Base-by-base conservation (phyloP, 2,329 filamentous ascomycete species). In the Hypomyces perniciosus region DNA sequence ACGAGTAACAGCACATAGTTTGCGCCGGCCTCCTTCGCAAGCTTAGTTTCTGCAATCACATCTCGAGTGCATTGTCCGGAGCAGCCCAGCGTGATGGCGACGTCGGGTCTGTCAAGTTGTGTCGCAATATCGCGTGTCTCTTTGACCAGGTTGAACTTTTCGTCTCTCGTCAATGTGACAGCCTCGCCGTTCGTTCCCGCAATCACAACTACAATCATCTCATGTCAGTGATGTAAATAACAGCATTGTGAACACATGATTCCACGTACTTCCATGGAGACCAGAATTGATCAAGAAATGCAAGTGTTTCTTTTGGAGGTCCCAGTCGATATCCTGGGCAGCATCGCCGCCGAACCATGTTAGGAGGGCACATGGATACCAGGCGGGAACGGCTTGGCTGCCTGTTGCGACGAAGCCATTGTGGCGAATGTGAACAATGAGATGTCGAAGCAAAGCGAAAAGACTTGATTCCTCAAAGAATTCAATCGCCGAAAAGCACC, bases 131-230 rank as follows among this genome's bases (percentile, higher is more conserved):
- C 73, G 44, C 84, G 82, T 2, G 84, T 85, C 30, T 78, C 75
- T 52, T 67, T 68, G 4, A 84, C 83, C 54, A 89, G 76, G 44
- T 76, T 69, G 45, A 76, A 74, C 60, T 85, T 81, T 65, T 89
- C 86, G 10, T 77, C 74, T 51, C 78, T 74, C 40, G 79, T 80
- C 4, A 89, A 73, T 54, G 87, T 84, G 3, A 87, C 84, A 7
- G 85, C 83, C 68, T 90, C 85, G 58, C 86, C 85, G 59, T 88
- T 89, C 57, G 83, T 86, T 46, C 85, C 86, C 62, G 86, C 84
- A 39, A 83, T 81, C 42, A 86, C 82, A 52, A 89, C 68, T 64
- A 45, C 30, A n/a, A 29, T 12, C 10, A 8, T 12, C 12, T 2
- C 7, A 3, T 35, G 51, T 56, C 61, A 63, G 51, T 59, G 44